A percentile compares a stretch with the other conserved stretches of the same genome.
phyloP scores from a whole-genome alignment of 345 rosid genomes.

The Gossypium bickii region DNA sequence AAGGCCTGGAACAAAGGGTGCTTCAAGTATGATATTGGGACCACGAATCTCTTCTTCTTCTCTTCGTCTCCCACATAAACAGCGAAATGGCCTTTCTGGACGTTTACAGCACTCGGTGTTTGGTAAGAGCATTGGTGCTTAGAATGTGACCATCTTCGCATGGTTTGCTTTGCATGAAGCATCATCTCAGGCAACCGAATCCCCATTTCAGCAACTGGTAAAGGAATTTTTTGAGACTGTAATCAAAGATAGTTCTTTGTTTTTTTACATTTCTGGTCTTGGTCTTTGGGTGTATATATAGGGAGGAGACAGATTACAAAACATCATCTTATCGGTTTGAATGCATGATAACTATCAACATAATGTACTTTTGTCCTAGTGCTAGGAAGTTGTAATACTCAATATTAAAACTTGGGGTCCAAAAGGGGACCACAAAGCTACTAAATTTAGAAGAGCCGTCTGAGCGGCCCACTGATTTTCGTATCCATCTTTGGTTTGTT shows the following conservation, averaged over 20 bases:
- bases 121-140: not conserved
- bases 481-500: not conserved
- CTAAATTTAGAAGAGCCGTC: not conserved
- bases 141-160: not conserved
- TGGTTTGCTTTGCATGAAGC: conserved; percentile 6
- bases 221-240: not conserved
- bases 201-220: not conserved
- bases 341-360: not conserved
- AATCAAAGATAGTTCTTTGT: not conserved
- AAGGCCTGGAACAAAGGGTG: conserved; percentile 44
- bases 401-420: not conserved
- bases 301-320: not conserved
- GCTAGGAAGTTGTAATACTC: not conserved
- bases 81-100: conserved; percentile 44
- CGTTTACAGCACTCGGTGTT: not conserved
- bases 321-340: not conserved
- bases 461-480: not conserved
- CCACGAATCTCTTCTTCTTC: conserved; percentile 33
- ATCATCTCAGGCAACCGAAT: conserved; percentile 4
- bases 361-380: not conserved
- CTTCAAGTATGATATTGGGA: conserved; percentile 40
- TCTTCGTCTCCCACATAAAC: conserved; percentile 54
- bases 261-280: not conserved
- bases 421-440: not conserved
- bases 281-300: not conserved